Conservation (phyloP, 1,284 basidiomycete genomes). For the Clitocybe nebularis region DNA sequence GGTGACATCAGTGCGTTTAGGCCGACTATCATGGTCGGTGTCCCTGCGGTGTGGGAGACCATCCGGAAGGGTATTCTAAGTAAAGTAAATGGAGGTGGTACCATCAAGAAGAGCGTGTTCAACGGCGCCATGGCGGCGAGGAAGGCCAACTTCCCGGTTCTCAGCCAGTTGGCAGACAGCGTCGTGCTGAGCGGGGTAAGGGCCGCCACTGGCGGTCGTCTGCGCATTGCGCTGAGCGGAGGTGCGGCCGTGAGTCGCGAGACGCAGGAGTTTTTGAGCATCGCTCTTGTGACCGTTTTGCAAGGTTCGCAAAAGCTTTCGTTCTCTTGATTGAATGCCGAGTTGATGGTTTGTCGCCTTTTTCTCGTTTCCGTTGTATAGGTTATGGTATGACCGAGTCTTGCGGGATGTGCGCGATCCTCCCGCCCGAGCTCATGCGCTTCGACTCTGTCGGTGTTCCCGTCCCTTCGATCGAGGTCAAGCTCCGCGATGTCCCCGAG, state of each 20-base stretch:
- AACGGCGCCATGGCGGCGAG: slow-evolving; percentile 64
- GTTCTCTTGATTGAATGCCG: no score
- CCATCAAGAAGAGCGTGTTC: slow-evolving; percentile 70
- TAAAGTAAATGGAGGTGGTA: slow-evolving; percentile 68
- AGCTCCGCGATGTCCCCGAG: slow-evolving; percentile 79
- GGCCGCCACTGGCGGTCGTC: slow-evolving; percentile 80
- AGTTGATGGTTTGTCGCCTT: not conserved
- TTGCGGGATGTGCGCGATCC: slow-evolving; percentile 78
- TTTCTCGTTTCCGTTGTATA: no score
- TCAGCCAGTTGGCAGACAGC: slow-evolving; percentile 67
- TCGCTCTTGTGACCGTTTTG: slow-evolving; percentile 76
- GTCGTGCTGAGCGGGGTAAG: slow-evolving; percentile 74
- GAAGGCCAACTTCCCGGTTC: slow-evolving; percentile 59
- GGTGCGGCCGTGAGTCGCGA: slow-evolving; percentile 82
- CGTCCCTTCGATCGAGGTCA: slow-evolving; percentile 83
- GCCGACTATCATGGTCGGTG: slow-evolving; percentile 86
- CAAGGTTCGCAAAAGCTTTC: no score
- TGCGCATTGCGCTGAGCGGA: slow-evolving; percentile 77
- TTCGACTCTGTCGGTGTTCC: slow-evolving; percentile 82
- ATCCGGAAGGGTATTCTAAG: slow-evolving; percentile 88
- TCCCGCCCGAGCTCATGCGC: slow-evolving; percentile 76
- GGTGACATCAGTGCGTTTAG: slow-evolving; percentile 83
- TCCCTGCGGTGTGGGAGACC: slow-evolving; percentile 87
- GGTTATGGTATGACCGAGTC: slow-evolving; percentile 95
- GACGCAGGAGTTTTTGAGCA: slow-evolving; percentile 86